These are phyloP conservation scores for Solanum piurae DNA, from an alignment of 257 asterid genomes.

Conservation along the genomic window DNA sequence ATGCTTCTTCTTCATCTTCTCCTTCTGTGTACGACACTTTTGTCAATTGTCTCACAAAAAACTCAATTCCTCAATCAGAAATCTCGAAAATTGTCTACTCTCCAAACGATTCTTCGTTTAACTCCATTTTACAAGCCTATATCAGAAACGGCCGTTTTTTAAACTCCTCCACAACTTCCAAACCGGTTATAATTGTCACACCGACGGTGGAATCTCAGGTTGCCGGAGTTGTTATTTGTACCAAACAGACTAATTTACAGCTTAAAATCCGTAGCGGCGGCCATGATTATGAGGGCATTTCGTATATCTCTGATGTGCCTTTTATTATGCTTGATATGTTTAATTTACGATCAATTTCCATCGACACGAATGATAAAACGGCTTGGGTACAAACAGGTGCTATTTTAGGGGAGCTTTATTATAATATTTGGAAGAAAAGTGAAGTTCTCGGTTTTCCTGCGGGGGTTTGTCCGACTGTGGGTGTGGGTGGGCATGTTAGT, in stretches of 20 bases:
- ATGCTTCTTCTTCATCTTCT: conserved; percentile 1
- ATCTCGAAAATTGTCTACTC: conserved; percentile 8
- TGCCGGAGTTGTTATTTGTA: conserved; percentile 20
- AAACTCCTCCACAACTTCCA: conserved; percentile 16
- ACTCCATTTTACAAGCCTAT: conserved; percentile 15
- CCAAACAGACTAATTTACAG: conserved; percentile 8
- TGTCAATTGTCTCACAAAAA: conserved; percentile 9
- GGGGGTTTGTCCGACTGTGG: conserved; percentile 25
- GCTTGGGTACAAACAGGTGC: conserved; percentile 42
- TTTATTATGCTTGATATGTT: conserved; percentile 28
- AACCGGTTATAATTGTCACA: conserved; percentile 32
- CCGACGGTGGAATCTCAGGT: conserved; percentile 21
- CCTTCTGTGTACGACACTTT: conserved; percentile 5
- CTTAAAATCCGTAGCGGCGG: conserved; percentile 40
- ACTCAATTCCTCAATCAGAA: background rate
- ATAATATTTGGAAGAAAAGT: conserved; percentile 22
- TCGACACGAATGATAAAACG: background rate
- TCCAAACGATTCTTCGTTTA: conserved; percentile 13
- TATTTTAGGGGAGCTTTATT: conserved; percentile 29
- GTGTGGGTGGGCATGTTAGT: conserved; percentile 27
- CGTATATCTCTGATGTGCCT: conserved; percentile 11
- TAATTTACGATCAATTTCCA: conserved; percentile 10
- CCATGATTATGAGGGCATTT: conserved; percentile 36
- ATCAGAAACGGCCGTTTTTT: conserved; percentile 23
- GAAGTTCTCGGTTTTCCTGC: conserved; percentile 26